Conservation (phyloP, 2,329 filamentous ascomycete species). For the Fusarium aywerte region DNA sequence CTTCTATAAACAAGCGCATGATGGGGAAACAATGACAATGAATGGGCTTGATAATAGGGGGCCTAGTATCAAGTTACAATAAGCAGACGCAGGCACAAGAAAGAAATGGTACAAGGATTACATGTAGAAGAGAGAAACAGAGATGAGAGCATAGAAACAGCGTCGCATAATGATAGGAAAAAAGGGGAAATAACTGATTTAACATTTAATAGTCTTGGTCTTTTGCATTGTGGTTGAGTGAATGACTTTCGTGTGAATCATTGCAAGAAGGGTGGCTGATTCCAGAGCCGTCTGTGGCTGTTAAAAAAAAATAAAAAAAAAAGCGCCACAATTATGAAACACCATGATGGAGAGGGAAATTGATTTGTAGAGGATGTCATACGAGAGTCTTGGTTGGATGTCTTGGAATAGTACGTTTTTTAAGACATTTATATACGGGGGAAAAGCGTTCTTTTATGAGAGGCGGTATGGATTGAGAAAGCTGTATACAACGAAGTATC, state of each 20-base stretch:
- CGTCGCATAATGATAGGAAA: slow-evolving; percentile 26
- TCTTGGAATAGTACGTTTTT: not conserved
- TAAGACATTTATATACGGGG: not conserved
- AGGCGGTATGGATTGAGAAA: too few relatives aligned
- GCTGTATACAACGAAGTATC: too few relatives aligned
- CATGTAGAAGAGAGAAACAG: not conserved
- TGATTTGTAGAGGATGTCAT: slow-evolving; percentile 21
- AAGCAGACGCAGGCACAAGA: not conserved
- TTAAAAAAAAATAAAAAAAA: too few relatives aligned
- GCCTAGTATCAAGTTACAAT: not conserved
- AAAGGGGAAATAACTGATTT: slow-evolving; percentile 11
- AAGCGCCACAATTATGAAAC: slow-evolving; percentile 29
- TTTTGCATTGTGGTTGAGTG: too few relatives aligned
- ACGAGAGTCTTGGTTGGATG: slow-evolving; percentile 18
- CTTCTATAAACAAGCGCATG: slow-evolving; percentile 11
- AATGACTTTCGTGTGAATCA: slow-evolving; percentile 13
- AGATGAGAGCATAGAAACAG: slow-evolving; percentile 7
- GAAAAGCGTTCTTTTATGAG: too few relatives aligned
- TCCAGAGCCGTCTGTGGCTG: slow-evolving; percentile 11
- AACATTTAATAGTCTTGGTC: not conserved
- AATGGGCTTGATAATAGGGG: slow-evolving; percentile 12
- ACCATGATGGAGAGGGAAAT: not conserved
- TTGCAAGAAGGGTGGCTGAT: not conserved
- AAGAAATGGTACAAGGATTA: slow-evolving; percentile 7
- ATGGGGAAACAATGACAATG: slow-evolving; percentile 5